Base-by-base conservation (phyloP, 2,329 filamentous ascomycete genomes). In the Phaeomoniella chlamydospora region DNA sequence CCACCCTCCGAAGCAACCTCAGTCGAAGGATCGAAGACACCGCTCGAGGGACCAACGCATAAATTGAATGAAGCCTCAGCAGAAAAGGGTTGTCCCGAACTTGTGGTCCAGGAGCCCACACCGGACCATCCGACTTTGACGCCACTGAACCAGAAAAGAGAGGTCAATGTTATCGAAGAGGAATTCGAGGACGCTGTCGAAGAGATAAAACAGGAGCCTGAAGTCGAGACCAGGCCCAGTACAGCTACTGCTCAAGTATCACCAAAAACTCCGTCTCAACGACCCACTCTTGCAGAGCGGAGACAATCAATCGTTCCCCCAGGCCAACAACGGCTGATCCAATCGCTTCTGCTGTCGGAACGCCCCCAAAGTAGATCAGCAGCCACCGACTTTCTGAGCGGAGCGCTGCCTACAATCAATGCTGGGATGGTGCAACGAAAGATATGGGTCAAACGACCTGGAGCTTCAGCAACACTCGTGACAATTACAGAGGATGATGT, bases 361-460 rank as follows among this genome's bases (percentile, higher is more conserved):
- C 32, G 18, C 14, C 32, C 32, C n/a, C n/a, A 12, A 4, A 18
- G 14, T 12, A 13, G 16, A 4, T 34, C 32, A 17, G 11, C 16
- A n/a, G 12, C 32, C 10, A 12, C 6, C 4, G 32, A 34, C 32
- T 34, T 17, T 18, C n/a, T 34, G 14, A 32, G 14, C 15, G 15
- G 14, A 13, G 18, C 15, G 9, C 6, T 18, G 12, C 16, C 16
- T 9, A 4, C 32, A 4, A 34, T 18, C n/a, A 17, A 34, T 18
- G 18, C 11, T 16, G 32, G 16, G 13, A 34, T 34, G 32, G 47
- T 56, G 39, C 48, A 50, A 36, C 57, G 84, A 54, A 94, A 93
- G 67, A 77, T 96, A 49, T 98, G 90, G 90, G 88, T 96, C 53
- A 90, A 81, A 65, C 73, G 88, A 49, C 81, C 82, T 14, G 72